Percentiles rank a stretch among this genome's conserved stretches.
phyloP scores from a whole-genome alignment of 2,329 filamentous ascomycete genomes.

The Verticillium nonalfalfae region DNA sequence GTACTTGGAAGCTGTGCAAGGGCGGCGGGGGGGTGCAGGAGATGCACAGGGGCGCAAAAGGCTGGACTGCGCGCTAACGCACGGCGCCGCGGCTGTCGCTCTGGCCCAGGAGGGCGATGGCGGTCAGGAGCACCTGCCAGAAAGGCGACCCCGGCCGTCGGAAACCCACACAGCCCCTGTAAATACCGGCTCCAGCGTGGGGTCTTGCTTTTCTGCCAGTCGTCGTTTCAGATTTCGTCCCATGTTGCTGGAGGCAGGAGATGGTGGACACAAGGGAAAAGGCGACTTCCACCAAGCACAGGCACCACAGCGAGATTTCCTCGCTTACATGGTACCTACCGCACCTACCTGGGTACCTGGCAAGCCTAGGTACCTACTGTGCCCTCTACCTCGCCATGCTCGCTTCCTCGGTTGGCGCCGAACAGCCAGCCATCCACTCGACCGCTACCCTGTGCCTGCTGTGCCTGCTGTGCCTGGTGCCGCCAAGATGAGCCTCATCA shows the following conservation, averaged over 20 bases:
- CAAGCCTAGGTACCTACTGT: conserved; percentile 10
- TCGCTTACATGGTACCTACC: not conserved
- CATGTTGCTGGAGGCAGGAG: not conserved
- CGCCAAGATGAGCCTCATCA: conserved; percentile 1
- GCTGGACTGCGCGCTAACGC: not conserved
- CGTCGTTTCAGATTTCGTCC: not conserved
- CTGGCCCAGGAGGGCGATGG: not conserved
- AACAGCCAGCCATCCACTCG: not conserved
- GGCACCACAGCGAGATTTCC: not conserved
- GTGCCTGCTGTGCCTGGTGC: not conserved
- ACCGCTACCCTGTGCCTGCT: not conserved
- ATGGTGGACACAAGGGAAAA: not conserved
- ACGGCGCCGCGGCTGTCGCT: not conserved
- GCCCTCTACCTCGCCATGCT: not conserved
- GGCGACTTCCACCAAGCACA: not conserved
- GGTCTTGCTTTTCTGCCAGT: not conserved
- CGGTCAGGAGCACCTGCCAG: not conserved
- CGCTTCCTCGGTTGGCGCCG: conserved; percentile 2
- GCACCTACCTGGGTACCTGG: no score
- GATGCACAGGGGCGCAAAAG: not conserved
- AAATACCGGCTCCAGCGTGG: not conserved
- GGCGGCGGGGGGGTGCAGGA: not conserved
- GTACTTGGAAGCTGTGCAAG: not conserved
- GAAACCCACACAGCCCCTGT: not conserved
- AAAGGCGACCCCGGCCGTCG: not conserved